Evolutionary conservation across 768 basidiomycete species (phyloP), one percentile per base, ranked within the genome.

Genomic region (Leccinum variicolor): DNA sequence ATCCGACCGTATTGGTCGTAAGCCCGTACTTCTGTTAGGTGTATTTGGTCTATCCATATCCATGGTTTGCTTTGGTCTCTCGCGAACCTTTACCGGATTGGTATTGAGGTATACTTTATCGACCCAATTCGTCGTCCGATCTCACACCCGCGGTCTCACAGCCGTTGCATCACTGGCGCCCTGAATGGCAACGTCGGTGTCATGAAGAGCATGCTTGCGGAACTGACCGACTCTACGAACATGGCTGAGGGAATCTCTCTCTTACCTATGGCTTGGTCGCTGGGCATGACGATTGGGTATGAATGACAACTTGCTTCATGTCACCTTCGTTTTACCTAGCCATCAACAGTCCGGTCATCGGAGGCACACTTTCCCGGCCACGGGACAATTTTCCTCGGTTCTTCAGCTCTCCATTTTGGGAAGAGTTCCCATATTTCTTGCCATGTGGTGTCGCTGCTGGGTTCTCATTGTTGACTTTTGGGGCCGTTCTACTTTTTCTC

Each of bases 191-290:
- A 87, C 63, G 79, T 84, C 6, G 86, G 82, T 6, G 86, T 90
- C 29, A 85, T 89, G 79, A 90, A 89, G 65, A 86, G 83, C 62
- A 82, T 84, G 64, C 78, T 89, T 73, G 86, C 79, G 0, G 86
- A 88, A 56, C 67, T 88, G 31, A 86, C 86, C 0, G 86, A 87
- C 63, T 71, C 79, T 1, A 81, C 82, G 1, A 88, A 88, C 63
- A 75, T 79, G 45, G 76, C 80, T 8, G 70, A 74, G 36, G 79
- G 69, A 0, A 72, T 76, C 19, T 64, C 34, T 13, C 34, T 73
- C 17, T 52, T 79, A 25, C 71, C 75, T 3, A 60, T 77, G 0
- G 61, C 70, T n/a, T 77, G 68, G 74, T 69, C 69, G 2, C 28
- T 71, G 8, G 74, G 74, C 3, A 62, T 57, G 50, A 70, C 75